Base-by-base conservation (phyloP, 805 yeast species). In the Metschnikowia continentalis region DNA sequence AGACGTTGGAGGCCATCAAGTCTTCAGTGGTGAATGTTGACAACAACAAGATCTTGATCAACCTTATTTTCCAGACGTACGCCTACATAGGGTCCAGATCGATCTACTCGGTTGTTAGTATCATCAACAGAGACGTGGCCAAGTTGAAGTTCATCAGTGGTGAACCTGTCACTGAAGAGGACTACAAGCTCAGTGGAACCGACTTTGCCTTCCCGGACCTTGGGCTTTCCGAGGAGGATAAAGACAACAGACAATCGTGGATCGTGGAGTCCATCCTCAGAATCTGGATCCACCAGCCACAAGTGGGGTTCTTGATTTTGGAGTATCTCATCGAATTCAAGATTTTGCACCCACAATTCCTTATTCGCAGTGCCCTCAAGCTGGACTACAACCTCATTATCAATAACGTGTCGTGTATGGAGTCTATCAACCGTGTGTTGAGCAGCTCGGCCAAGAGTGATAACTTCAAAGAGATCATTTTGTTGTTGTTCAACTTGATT, bases 61-160 rank as follows among this genome's bases (percentile, higher is more conserved):
- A 85, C 30, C 69, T 88, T 14, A 67, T 90, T 13, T 76, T 85
- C 60, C 92, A 88, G 61, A 75, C 86, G 0, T 76, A 89, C 47
- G 86, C 92, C 42, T 84, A 84, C 58, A 84, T 90, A 51, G 97
- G 98, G 13, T 85, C 90, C 43, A 79, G 97, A 63, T 91, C 97
- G 0, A 77, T 91, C 40, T 88, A 72, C 57, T 74, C 78, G 1
- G 74, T 72, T 32, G 75, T 74, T 13, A 67, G 72, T 53, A 67
- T 74, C 26, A 56, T 74, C 43, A 62, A 69, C 35, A 65, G 78
- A 50, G 78, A 74, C 52, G 58, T 72, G 37, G 67, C 63, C 46
- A 74, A 74, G 56, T 62, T 74, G 56, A 71, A 68, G 57, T 71
- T 57, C 55, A 55, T 71, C 48, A 63, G 70, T 50, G 77, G 77